A percentile compares a stretch with the other conserved stretches of the same genome.
phyloP scores from a whole-genome alignment of 495 filamentous ascomycete species.

The Aspergillus avenaceus region DNA sequence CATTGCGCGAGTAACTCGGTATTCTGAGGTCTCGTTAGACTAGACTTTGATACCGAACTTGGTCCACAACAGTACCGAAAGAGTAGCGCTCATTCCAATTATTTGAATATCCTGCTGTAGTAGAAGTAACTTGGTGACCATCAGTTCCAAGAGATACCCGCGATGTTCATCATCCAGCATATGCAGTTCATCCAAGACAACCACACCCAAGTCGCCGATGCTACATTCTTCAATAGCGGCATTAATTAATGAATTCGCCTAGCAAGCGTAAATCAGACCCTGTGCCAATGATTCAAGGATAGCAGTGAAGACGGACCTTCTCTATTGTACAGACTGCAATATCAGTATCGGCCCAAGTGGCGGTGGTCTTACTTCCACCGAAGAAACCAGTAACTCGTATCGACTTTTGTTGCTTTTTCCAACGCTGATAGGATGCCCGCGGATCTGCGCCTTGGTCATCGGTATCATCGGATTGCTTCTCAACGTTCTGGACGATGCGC shows the following conservation, averaged over 20 bases:
- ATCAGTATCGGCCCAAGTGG: constrained; percentile 71
- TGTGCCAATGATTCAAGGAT: background rate
- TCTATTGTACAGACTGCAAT: constrained; percentile 81
- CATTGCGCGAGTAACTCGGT: constrained; percentile 64
- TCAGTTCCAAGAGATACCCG: constrained; percentile 78
- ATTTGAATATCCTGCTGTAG: constrained; percentile 69
- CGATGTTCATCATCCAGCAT: constrained; percentile 78
- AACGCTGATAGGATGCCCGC: constrained; percentile 23
- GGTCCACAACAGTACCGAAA: constrained; percentile 49
- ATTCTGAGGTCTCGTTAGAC: constrained; percentile 49
- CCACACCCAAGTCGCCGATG: constrained; percentile 58
- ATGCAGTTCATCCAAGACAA: constrained; percentile 78
- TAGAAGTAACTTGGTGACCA: constrained; percentile 71
- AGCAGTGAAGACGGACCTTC: constrained; percentile 50
- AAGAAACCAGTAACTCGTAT: constrained; percentile 71
- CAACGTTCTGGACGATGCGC: constrained; percentile 61
- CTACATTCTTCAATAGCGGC: constrained; percentile 67
- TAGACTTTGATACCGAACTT: background rate
- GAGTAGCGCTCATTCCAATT: constrained; percentile 78
- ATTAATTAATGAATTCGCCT: constrained; percentile 81
- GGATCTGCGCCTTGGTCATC: constrained; percentile 14
- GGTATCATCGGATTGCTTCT: constrained; percentile 36
- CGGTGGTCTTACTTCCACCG: constrained; percentile 62
- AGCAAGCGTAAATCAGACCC: background rate
- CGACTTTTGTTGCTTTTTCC: constrained; percentile 31